phyloP scores from a whole-genome alignment of 2,329 filamentous ascomycete species.

The Fusarium agapanthi region DNA sequence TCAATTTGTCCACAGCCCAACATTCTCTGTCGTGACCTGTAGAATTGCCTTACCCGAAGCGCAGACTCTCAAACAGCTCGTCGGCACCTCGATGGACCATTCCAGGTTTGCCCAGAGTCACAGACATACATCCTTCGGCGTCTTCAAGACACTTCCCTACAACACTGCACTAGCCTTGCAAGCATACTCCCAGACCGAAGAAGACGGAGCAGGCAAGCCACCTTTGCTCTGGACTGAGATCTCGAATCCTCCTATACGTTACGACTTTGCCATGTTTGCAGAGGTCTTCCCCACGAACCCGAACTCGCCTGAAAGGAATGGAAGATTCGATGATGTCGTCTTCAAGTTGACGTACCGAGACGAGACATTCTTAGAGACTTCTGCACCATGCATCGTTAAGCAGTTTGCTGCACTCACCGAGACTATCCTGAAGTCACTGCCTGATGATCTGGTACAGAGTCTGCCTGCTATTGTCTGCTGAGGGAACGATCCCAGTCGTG shows the following conservation, averaged over 20 bases:
- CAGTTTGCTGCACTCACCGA: constrained; percentile 1
- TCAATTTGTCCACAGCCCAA: background rate
- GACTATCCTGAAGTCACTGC: background rate
- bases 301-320: background rate
- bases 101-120: constrained; percentile 4
- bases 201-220: fast-evolving
- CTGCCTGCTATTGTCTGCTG: constrained; percentile 14
- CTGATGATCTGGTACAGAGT: background rate
- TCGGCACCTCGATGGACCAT: background rate
- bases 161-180: constrained; percentile 22
- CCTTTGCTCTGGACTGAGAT: background rate
- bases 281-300: constrained; percentile 14
- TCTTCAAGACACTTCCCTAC: constrained; percentile 22
- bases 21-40: constrained; percentile 20
- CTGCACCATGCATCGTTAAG: constrained; percentile 1
- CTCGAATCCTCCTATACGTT: constrained; percentile 15
- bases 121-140: constrained; percentile 4
- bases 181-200: background rate
- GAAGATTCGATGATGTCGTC: background rate
- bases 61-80: background rate
- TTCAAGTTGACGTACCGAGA: constrained; percentile 22
- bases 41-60: background rate
- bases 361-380: background rate
- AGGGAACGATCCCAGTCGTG: background rate
- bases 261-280: constrained; percentile 22